These are phyloP conservation scores for Daldinia grandis DNA, from an alignment of 495 filamentous ascomycete species.

Conservation along the genomic window DNA sequence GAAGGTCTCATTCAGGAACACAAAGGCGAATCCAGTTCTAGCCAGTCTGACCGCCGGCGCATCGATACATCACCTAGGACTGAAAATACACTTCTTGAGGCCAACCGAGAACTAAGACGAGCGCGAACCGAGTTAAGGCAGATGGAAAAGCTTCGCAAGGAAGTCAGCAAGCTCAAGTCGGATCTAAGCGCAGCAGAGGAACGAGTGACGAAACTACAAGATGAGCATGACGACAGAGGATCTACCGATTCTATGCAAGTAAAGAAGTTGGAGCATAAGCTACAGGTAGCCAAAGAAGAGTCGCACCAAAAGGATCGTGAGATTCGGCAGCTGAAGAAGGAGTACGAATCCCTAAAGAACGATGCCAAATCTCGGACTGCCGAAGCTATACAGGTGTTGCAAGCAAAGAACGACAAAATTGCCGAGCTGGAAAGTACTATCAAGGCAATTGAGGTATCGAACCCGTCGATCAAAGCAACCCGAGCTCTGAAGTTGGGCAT, in stretches of 20 bases:
- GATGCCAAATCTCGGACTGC: conserved; percentile 64
- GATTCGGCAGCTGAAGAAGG: conserved; percentile 59
- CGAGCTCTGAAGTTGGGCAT: conserved; percentile 38
- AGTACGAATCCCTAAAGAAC: conserved; percentile 66
- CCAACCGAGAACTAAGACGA: conserved; percentile 56
- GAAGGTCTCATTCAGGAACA: conserved; percentile 60
- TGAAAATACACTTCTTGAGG: conserved; percentile 56
- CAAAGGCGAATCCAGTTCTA: conserved; percentile 47
- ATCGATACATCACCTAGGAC: conserved; percentile 52
- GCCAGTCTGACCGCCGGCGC: conserved; percentile 35
- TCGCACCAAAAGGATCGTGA: conserved; percentile 59
- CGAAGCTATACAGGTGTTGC: conserved; percentile 64
- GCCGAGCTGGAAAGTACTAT: conserved; percentile 54
- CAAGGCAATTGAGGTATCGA: conserved; percentile 27
- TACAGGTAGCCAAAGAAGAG: conserved; percentile 51
- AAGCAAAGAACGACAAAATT: conserved; percentile 73
- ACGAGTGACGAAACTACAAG: conserved; percentile 50
- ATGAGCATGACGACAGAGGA: conserved; percentile 58
- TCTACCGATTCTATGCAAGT: conserved; percentile 47
- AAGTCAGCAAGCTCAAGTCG: conserved; percentile 56
- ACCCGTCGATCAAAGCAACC: conserved; percentile 27
- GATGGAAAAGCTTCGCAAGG: conserved; percentile 57
- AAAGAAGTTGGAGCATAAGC: conserved; percentile 54
- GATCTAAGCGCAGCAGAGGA: conserved; percentile 58
- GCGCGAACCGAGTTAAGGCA: conserved; percentile 61